A percentile compares a stretch with the other conserved stretches of the same genome.
Evolutionary conservation across 768 basidiomycete species (phyloP).

Genomic region (Leccinum pellstonianum): DNA sequence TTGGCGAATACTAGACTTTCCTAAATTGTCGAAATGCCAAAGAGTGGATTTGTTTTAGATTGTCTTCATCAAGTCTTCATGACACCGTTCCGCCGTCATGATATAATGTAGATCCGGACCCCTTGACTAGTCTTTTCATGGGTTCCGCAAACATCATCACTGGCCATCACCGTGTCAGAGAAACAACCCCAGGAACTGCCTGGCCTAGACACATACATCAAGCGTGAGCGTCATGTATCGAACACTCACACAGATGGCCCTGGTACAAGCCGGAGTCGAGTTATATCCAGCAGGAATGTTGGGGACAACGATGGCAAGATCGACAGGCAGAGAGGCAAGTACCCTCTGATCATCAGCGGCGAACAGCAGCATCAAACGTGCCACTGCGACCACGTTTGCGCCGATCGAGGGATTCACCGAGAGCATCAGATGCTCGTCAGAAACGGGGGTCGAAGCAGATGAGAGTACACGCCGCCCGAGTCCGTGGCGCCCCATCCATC

Average conservation of each 20-base stretch:
- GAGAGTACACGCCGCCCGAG: neutral
- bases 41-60: neutral
- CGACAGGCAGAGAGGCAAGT: conserved; percentile 1
- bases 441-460: conserved; percentile 39
- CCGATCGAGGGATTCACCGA: conserved; percentile 45
- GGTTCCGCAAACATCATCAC: conserved; percentile 20
- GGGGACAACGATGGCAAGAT: conserved; percentile 50
- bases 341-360: conserved; percentile 31
- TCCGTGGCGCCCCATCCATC: neutral
- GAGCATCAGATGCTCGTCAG: conserved; percentile 53
- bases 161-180: neutral
- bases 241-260: conserved; percentile 39
- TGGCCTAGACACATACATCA: neutral
- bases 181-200: neutral
- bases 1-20: conserved; percentile 2
- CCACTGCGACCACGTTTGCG: conserved; percentile 44
- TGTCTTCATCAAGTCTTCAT: neutral
- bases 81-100: neutral
- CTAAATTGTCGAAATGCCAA: neutral
- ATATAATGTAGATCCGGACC: neutral
- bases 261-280: conserved; percentile 33
- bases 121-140: neutral
- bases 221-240: neutral
- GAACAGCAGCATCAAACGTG: conserved; percentile 52
- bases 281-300: conserved; percentile 43